phyloP scores from a whole-genome alignment of 192 early-diverging fungal genomes.

The Polychytrium aggregatum region DNA sequence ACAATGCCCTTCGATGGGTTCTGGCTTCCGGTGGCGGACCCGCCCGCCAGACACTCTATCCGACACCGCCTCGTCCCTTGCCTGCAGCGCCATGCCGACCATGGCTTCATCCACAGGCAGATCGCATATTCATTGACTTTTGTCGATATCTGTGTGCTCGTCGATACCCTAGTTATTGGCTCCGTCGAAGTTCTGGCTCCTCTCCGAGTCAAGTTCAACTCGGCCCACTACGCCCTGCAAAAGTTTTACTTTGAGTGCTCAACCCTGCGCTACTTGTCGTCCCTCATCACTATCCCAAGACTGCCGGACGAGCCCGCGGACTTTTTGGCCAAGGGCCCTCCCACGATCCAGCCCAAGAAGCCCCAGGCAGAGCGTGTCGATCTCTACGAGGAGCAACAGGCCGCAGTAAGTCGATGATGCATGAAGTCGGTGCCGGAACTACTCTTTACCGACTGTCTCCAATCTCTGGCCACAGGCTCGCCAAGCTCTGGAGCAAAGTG shows the following conservation, averaged over 20 bases:
- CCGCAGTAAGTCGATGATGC: too few species aligned
- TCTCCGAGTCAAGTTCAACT: slow-evolving; percentile 76
- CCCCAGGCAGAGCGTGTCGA: slow-evolving; percentile 28
- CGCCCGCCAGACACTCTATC: background rate
- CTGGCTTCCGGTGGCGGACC: too few species aligned
- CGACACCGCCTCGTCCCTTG: background rate
- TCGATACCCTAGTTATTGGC: slow-evolving; percentile 49
- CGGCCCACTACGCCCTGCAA: slow-evolving; percentile 72
- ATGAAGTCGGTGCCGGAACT: background rate
- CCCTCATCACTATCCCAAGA: slow-evolving; percentile 79
- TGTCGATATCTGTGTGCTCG: too few species aligned
- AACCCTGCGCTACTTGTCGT: slow-evolving; percentile 82
- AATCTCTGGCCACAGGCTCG: background rate
- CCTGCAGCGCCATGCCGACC: too few species aligned
- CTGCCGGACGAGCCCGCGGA: slow-evolving; percentile 72
- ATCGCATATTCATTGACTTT: too few species aligned
- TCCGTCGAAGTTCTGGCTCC: slow-evolving; percentile 80
- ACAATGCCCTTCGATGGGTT: slow-evolving; percentile 1
- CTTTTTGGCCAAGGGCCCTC: slow-evolving; percentile 62
- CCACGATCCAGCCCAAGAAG: slow-evolving; percentile 47
- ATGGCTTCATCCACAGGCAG: too few species aligned
- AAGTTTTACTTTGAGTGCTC: slow-evolving; percentile 89
- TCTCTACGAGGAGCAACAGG: slow-evolving; percentile 17
- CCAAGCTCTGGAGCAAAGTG: slow-evolving; percentile 6
- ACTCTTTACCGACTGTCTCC: background rate